These are phyloP conservation scores for Alternaria gaisen DNA, from an alignment of 2,329 filamentous ascomycete genomes.

Conservation along the genomic window DNA sequence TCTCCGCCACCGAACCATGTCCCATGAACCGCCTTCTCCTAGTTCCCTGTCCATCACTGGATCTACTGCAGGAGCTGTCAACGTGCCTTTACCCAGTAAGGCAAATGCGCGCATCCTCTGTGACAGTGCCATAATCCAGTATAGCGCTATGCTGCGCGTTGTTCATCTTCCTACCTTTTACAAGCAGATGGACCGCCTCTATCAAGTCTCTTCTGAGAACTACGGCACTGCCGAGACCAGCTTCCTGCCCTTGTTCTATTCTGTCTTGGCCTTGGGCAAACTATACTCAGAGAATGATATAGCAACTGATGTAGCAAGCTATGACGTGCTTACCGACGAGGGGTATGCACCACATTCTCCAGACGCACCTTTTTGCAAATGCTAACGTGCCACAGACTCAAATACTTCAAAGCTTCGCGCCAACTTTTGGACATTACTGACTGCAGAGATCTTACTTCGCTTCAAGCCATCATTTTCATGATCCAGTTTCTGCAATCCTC, in stretches of 20 bases:
- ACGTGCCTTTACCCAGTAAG: slow-evolving; percentile 72
- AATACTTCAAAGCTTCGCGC: slow-evolving; percentile 59
- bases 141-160: slow-evolving; percentile 71
- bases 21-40: slow-evolving; percentile 74
- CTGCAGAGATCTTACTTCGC: slow-evolving; percentile 59
- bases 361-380: not conserved
- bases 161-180: slow-evolving; percentile 86
- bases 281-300: slow-evolving; percentile 55
- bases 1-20: slow-evolving; percentile 62
- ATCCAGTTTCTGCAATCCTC: slow-evolving; percentile 63
- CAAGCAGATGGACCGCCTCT: slow-evolving; percentile 78
- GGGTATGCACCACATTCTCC: slow-evolving; percentile 45
- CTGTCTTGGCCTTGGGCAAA: slow-evolving; percentile 58
- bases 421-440: slow-evolving; percentile 63
- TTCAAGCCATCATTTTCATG: slow-evolving; percentile 64
- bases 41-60: slow-evolving; percentile 71
- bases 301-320: slow-evolving; percentile 51
- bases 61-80: slow-evolving; percentile 45
- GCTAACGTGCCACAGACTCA: slow-evolving; percentile 51
- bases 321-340: slow-evolving; percentile 59
- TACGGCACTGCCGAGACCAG: slow-evolving; percentile 57
- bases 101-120: slow-evolving; percentile 66
- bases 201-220: slow-evolving; percentile 67
- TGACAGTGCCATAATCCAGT: slow-evolving; percentile 68
- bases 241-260: slow-evolving; percentile 60